Percentiles rank a stretch among this genome's conserved stretches.
Evolutionary conservation across 129 eudicot genomes (phyloP).

Genomic region (Chrysanthemum lavandulifolium): DNA sequence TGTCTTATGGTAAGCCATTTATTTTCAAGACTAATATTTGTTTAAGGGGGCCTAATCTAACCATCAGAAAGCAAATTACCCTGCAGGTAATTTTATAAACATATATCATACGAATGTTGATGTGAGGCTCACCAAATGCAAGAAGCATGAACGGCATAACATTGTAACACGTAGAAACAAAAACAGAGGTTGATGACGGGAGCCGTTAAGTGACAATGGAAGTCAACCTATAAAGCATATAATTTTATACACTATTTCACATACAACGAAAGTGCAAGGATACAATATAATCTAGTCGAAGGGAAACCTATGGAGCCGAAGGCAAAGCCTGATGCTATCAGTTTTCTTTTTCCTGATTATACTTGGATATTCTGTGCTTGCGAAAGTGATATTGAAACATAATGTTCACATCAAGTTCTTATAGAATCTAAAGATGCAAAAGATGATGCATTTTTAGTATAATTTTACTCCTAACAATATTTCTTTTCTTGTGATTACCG

Average conservation of each 20-base stretch:
- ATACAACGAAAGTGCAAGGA: constrained; percentile 6
- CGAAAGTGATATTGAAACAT: constrained; percentile 14
- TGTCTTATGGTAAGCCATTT: constrained; percentile 32
- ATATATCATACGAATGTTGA: constrained; percentile 3
- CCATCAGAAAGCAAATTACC: constrained; percentile 5
- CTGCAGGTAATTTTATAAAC: constrained; percentile 21
- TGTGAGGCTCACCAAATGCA: constrained; percentile 11
- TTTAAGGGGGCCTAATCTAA: constrained; percentile 9
- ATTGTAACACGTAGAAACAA: constrained; percentile 13
- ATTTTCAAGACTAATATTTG: neutral
- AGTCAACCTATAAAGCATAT: constrained; percentile 8
- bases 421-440: constrained; percentile 4
- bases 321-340: neutral
- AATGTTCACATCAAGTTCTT: constrained; percentile 4
- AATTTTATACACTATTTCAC: neutral
- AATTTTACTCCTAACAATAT: no score
- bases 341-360: constrained; percentile 12
- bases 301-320: neutral
- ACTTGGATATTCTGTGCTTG: neutral
- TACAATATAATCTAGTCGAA: neutral
- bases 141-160: constrained; percentile 17
- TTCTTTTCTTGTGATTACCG: no score
- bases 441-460: no score
- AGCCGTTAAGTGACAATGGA: neutral
- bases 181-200: constrained; percentile 20